phyloP scores from a whole-genome alignment of 2,329 filamentous ascomycete genomes.

The Colletotrichum gigasporum region DNA sequence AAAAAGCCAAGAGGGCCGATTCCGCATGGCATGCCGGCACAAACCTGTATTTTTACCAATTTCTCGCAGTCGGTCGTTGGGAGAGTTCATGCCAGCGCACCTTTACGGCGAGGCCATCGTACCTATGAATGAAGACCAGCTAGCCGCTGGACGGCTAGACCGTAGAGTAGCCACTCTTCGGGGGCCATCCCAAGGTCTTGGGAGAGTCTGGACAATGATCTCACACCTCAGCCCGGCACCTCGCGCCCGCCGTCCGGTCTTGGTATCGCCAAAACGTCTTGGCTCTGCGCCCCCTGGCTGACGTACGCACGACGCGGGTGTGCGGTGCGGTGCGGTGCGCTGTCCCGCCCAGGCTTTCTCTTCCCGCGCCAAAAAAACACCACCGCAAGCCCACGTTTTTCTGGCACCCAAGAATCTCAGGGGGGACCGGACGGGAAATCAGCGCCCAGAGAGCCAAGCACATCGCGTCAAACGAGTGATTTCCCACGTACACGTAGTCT shows the following conservation, averaged over 20 bases:
- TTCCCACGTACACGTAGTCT: neutral
- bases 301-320: too few relatives aligned
- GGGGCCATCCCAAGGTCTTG: too few relatives aligned
- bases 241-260: neutral
- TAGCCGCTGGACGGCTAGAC: neutral
- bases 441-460: slow-evolving; percentile 27
- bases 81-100: neutral
- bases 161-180: neutral
- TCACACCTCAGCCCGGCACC: slow-evolving; percentile 2
- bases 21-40: neutral
- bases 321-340: too few relatives aligned
- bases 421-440: neutral
- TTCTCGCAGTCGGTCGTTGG: neutral
- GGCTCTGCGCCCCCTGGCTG: too few relatives aligned
- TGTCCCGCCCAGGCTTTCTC: too few relatives aligned
- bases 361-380: neutral
- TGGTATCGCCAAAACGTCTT: neutral
- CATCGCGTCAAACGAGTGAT: neutral
- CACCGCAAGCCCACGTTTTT: slow-evolving; percentile 3
- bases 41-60: neutral
- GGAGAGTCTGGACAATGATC: neutral
- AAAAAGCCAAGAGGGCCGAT: slow-evolving; percentile 13
- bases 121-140: too few relatives aligned
- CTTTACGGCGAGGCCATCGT: too few relatives aligned
- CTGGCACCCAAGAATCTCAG: neutral